Base-by-base conservation (phyloP, 2,329 filamentous ascomycete species). In the Diaporthe capsici region DNA sequence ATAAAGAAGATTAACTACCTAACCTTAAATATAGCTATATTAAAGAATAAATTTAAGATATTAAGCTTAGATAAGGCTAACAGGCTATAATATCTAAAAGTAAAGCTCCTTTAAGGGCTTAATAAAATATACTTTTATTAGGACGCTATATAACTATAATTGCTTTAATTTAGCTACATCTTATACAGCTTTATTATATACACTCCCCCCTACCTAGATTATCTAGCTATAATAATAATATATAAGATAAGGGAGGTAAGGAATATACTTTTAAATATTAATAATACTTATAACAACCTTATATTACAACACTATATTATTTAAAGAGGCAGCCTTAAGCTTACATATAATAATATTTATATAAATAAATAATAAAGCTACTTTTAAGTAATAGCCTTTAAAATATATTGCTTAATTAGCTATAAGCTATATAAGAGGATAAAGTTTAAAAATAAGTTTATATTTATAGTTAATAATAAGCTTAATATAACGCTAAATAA, bases 171-270 rank as follows among this genome's bases (percentile, higher is more conserved):
- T 34, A 34, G 4, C 7, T 34, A 34, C 9, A 34, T 34, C 1
- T 34, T 34, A 34, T 34, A 34, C 9, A 34, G 2, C 7, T 1
- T 9, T 34, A 34, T 34, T 34, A 34, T 34, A 34, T 9, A 34
- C 9, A 34, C 1, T 34, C 1, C 1, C 1, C 0, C 1, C 2
- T 34, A 34, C 4, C 2, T 34, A 34, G 2, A 25, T 2, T 49
- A 49, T 6, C 2, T 49, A n/a, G 1, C 1, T 49, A 22, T 49
- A 22, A 20, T 49, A 49, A 20, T 22, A 13, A 53, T 25, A 10
- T 53, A 53, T 25, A 53, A 53, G 1, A 22, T 53, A 53, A 22
- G 4, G 0, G 2, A 10, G 4, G 1, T 25, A 53, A 53, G 10
- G 3, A 22, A 25, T 53, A 25, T 25, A 25, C 2, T 53, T 53